Evolutionary conservation across 2,329 filamentous ascomycete species (phyloP).

Genomic region (Talaromyces sp.): DNA sequence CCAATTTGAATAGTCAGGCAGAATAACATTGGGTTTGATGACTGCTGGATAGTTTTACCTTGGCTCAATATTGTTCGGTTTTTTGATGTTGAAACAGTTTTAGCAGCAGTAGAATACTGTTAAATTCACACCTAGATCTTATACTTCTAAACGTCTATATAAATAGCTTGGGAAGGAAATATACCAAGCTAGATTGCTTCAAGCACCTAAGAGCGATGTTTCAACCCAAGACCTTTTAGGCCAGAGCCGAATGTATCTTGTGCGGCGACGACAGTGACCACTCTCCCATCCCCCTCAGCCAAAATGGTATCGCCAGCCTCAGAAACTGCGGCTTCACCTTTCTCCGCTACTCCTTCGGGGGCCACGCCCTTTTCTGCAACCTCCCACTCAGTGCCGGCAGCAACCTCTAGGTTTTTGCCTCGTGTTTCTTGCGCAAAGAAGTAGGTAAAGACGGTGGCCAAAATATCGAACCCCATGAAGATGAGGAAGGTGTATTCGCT

Average conservation of each 20-base stretch:
- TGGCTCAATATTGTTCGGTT: neutral
- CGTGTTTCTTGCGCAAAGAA: slow-evolving; percentile 51
- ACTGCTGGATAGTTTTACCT: neutral
- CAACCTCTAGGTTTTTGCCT: slow-evolving; percentile 44
- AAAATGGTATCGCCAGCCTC: neutral
- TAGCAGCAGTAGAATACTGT: neutral
- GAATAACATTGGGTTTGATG: neutral
- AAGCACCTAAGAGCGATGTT: neutral
- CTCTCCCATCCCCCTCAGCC: neutral
- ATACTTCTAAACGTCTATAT: neutral
- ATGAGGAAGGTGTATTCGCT: slow-evolving; percentile 40
- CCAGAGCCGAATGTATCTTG: neutral
- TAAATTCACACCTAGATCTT: neutral
- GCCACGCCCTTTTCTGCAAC: slow-evolving; percentile 7
- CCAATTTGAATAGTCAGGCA: neutral
- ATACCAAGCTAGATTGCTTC: neutral
- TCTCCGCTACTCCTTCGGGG: neutral
- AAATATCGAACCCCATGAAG: slow-evolving; percentile 34
- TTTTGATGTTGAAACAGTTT: neutral
- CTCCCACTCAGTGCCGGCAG: slow-evolving; percentile 18
- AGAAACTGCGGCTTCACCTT: neutral
- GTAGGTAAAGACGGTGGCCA: slow-evolving; percentile 45
- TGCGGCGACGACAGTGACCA: neutral
- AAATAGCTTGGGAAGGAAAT: neutral
- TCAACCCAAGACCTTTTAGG: neutral